Evolutionary conservation across 2,329 filamentous ascomycete genomes (phyloP), one percentile per base, ranked within the genome.

Genomic region (Aspergillus phoenicis): DNA sequence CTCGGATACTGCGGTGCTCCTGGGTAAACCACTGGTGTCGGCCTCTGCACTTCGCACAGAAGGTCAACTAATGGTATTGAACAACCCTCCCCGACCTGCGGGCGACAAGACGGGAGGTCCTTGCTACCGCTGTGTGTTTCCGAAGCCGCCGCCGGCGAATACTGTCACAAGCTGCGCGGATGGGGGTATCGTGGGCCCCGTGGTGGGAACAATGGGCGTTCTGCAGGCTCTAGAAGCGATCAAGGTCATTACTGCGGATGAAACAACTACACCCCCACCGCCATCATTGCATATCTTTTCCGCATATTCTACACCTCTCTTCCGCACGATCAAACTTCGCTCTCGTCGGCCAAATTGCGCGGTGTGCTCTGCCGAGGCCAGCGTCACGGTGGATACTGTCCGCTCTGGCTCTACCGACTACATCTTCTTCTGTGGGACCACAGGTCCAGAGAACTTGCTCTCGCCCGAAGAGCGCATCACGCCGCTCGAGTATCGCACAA

Each of bases 91-190:
- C 0, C 79, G 82, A 7, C 80, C 85, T 2, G 81, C 83, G 8
- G 88, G 88, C 1, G 77, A 86, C 54, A 58, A 73, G 2, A 71
- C 78, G 0, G 89, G 90, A 36, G 91, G 93, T 0, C 93, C 94
- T 0, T 99, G 95, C 76, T 99, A 99, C 77, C 85, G 95, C 45
- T 99, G 95, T 72, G 85, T 98, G 11, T 99, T 97, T 68, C 93
- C 93, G 0, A 89, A 85, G 39, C 93, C 95, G 0, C 93, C 95
- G 0, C 93, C 94, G 0, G 86, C 91, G 0, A 90, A 91, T 45
- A 92, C 87, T 59, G 89, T 97, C 0, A 83, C 91, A 1, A 92
- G 89, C 62, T 99, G 95, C 71, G 92, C 93, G 43, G 95, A 99
- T 73, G 94, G 93, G 8, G 95, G 95, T 0, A 93, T 99, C 8